phyloP scores from a whole-genome alignment of 306 rosid species.

The Inga oerstediana region DNA sequence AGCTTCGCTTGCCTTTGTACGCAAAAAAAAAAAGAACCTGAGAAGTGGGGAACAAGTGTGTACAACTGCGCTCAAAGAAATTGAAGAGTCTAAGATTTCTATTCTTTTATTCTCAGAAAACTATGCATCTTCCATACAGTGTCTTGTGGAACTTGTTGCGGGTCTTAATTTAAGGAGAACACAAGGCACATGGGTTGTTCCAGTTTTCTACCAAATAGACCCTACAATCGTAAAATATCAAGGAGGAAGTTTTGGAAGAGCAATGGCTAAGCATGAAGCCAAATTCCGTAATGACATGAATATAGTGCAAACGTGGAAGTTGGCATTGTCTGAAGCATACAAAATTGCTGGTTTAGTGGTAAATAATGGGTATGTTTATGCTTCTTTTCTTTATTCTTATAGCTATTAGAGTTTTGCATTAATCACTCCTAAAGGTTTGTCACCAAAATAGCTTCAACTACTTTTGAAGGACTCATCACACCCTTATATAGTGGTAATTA shows the following conservation, averaged over 20 bases:
- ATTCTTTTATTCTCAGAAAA: background rate
- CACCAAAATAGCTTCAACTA: too few species aligned
- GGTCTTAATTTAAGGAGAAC: background rate
- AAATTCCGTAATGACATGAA: background rate
- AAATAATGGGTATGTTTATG: background rate
- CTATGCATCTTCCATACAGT: background rate
- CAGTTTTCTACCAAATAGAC: background rate
- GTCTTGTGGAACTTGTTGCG: background rate
- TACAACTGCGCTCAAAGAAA: background rate
- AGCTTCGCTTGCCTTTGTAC: too few species aligned
- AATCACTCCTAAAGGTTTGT: too few species aligned
- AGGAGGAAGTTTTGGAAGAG: background rate
- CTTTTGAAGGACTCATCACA: too few species aligned
- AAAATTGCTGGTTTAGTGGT: background rate
- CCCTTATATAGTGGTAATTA: too few species aligned
- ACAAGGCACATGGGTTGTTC: background rate
- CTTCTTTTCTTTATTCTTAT: background rate
- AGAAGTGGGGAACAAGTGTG: background rate
- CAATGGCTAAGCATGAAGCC: background rate
- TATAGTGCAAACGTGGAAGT: background rate
- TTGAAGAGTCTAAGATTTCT: background rate
- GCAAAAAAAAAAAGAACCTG: too few species aligned
- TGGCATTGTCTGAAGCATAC: background rate
- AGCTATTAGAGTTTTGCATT: too few species aligned
- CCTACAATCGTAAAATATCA: background rate